A percentile compares a stretch with the other conserved stretches of the same genome.
These are phyloP conservation scores for Ampelomyces quisqualis DNA, from an alignment of 2,329 filamentous ascomycete genomes.

Conservation along the genomic window DNA sequence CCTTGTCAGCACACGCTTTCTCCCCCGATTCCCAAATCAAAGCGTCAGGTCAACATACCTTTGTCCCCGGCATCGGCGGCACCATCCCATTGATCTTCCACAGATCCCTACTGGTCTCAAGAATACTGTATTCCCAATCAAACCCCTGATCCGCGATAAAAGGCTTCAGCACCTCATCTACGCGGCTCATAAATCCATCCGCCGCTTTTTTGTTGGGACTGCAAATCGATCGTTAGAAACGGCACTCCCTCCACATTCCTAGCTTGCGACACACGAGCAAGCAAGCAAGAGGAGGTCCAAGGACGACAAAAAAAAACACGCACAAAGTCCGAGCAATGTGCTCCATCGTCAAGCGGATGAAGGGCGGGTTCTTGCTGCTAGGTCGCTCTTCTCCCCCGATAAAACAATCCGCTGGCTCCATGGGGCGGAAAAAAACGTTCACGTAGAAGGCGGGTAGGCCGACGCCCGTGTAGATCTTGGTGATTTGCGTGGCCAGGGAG, in stretches of 20 bases:
- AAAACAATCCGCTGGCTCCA: conserved; percentile 28
- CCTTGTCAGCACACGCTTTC: not conserved
- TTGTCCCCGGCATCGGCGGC: conserved; percentile 40
- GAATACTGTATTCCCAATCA: conserved; percentile 49
- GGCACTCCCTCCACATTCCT: no score
- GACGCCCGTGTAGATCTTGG: conserved; percentile 42
- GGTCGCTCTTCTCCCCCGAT: conserved; percentile 34
- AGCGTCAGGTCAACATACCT: conserved; percentile 9
- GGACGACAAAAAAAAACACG: not conserved
- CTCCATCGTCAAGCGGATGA: conserved; percentile 41
- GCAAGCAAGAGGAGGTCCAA: not conserved
- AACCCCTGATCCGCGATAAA: conserved; percentile 47
- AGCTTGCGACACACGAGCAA: no score
- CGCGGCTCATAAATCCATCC: conserved; percentile 14
- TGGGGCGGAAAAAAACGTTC: conserved; percentile 44
- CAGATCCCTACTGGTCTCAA: conserved; percentile 47
- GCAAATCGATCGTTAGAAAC: no score
- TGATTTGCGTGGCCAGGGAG: conserved; percentile 42
- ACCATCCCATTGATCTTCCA: conserved; percentile 50
- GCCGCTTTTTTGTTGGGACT: conserved; percentile 8
- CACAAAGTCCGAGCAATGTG: conserved; percentile 36
- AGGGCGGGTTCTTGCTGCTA: conserved; percentile 26
- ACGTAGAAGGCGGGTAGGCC: conserved; percentile 51
- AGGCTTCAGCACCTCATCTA: conserved; percentile 44
- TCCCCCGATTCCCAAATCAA: not conserved